Conservation (phyloP, 1,284 basidiomycete species). For the Thecaphora frezii region DNA sequence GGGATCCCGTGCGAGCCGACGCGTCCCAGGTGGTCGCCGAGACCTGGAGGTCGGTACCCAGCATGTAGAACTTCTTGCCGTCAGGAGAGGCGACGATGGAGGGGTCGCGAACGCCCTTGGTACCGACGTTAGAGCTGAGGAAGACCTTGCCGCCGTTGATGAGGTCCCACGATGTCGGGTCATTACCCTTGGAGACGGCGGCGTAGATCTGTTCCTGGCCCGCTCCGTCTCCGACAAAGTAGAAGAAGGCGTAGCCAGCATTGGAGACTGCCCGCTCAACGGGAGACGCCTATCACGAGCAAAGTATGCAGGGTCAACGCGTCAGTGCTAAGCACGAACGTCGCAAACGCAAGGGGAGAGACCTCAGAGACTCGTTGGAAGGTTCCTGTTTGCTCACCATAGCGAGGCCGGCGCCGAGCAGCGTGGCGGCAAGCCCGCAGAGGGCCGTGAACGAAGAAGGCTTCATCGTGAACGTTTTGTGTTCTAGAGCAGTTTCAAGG, state of each 20-base stretch:
- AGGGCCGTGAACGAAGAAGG: not conserved
- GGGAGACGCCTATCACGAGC: not conserved
- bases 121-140: constrained; percentile 12
- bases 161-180: constrained; percentile 9
- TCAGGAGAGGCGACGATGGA: constrained; percentile 8
- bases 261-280: not conserved
- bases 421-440: not conserved
- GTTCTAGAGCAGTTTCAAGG: too few relatives aligned
- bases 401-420: too few relatives aligned
- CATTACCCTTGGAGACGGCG: constrained; percentile 11
- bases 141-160: constrained; percentile 12
- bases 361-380: too few relatives aligned
- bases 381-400: too few relatives aligned
- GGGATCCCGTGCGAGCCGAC: constrained; percentile 2
- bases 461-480: too few relatives aligned
- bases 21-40: not conserved
- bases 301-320: not conserved
- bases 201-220: constrained; percentile 15
- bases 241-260: constrained; percentile 15
- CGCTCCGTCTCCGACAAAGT: constrained; percentile 11
- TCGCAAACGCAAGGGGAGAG: too few relatives aligned
- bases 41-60: constrained; percentile 12
- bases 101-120: constrained; percentile 10
- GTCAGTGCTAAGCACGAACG: too few relatives aligned
- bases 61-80: constrained; percentile 10